Conservation (phyloP, 2,329 filamentous ascomycete genomes). For the Didymellaceae sp. region DNA sequence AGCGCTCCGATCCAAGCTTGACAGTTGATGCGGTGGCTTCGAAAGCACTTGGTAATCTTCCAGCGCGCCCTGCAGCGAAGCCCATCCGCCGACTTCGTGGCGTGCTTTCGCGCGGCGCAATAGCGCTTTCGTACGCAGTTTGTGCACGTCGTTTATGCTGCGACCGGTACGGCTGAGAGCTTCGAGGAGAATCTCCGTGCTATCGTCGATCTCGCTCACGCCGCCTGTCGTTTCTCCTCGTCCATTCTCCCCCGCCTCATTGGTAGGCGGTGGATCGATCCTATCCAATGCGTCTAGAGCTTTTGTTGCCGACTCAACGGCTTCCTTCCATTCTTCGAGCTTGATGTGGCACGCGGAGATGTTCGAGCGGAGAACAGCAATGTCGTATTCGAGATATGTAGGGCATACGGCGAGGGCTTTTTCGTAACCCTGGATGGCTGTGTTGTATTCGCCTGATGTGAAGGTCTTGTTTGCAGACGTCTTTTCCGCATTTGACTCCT, state of each 20-base stretch:
- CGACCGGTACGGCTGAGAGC: constrained; percentile 40
- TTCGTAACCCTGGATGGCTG: constrained; percentile 83
- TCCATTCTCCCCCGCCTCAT: constrained; percentile 47
- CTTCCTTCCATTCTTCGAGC: constrained; percentile 82
- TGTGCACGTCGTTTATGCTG: constrained; percentile 66
- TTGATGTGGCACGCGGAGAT: constrained; percentile 89
- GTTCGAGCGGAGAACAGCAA: constrained; percentile 87
- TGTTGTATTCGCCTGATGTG: constrained; percentile 70
- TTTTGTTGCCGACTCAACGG: constrained; percentile 73
- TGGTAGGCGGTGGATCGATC: constrained; percentile 54
- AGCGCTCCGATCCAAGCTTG: constrained; percentile 69
- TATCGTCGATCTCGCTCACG: constrained; percentile 65
- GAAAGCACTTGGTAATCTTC: constrained; percentile 77
- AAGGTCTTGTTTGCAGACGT: constrained; percentile 81
- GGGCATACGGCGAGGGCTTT: constrained; percentile 80
- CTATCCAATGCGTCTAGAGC: constrained; percentile 76
- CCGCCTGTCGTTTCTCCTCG: constrained; percentile 59
- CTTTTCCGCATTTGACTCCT: constrained; percentile 76
- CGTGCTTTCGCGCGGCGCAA: constrained; percentile 78
- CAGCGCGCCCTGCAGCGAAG: constrained; percentile 77
- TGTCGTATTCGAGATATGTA: constrained; percentile 83
- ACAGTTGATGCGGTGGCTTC: constrained; percentile 63
- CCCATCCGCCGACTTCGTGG: constrained; percentile 77
- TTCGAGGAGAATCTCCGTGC: constrained; percentile 39
- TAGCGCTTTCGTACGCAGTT: constrained; percentile 82